Conservation (phyloP, 441 rosid genomes). For the Euphorbia schlechtendalii region DNA sequence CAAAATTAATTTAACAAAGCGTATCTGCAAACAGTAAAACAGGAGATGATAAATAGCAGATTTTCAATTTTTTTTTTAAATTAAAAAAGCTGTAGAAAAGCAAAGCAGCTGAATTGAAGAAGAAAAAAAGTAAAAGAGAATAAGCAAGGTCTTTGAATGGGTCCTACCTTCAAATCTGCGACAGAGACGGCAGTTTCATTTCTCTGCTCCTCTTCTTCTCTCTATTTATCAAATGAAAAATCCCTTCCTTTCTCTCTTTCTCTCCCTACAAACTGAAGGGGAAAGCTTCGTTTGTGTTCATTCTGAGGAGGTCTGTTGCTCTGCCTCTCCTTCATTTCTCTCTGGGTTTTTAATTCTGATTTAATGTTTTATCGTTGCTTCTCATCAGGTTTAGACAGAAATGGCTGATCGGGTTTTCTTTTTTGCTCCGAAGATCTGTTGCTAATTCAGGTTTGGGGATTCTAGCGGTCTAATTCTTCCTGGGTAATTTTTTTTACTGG, state of each 20-base stretch:
- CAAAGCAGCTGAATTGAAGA: neutral
- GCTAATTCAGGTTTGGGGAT: conserved; percentile 8
- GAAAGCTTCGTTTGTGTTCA: conserved; percentile 42
- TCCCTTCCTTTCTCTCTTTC: neutral
- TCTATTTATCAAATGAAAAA: conserved; percentile 1
- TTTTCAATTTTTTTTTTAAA: neutral
- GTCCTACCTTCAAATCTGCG: conserved; percentile 62
- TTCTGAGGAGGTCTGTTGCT: conserved; percentile 39
- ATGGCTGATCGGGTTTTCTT: conserved; percentile 26
- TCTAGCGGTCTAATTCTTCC: conserved; percentile 22
- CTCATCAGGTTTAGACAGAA: conserved; percentile 22
- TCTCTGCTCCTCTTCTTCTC: conserved; percentile 18
- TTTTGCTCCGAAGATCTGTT: conserved; percentile 22
- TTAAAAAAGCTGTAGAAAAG: neutral
- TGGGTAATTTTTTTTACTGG: conserved; percentile 25
- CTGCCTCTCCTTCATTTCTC: conserved; percentile 17
- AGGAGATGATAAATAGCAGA: neutral
- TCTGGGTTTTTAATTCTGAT: conserved; percentile 18
- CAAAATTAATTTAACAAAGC: neutral
- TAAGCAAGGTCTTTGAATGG: conserved; percentile 51
- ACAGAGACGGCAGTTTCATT: conserved; percentile 65
- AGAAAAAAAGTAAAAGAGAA: conserved; percentile 14
- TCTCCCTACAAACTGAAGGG: neutral
- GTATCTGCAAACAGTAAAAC: neutral
- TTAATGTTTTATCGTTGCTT: conserved; percentile 9